A percentile compares a stretch with the other conserved stretches of the same genome.
These are phyloP conservation scores for Colletotrichum godetiae DNA, from an alignment of 2,329 filamentous ascomycete genomes.

Conservation along the genomic window DNA sequence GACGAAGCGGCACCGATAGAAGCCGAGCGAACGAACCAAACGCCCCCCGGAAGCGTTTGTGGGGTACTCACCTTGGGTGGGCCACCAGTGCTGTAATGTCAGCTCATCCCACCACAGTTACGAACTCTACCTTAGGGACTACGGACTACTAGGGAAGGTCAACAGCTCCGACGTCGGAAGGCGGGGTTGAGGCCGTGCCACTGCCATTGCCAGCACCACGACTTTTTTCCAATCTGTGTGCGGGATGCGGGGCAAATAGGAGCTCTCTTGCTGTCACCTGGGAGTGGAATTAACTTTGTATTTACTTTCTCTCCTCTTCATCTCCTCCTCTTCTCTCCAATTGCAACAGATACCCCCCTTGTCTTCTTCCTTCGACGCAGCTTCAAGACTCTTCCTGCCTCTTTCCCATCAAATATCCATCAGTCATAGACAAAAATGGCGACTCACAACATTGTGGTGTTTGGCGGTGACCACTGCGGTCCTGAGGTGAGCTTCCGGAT, in stretches of 20 bases:
- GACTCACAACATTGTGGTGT: conserved; percentile 82
- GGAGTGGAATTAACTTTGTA: neutral
- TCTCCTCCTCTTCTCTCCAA: neutral
- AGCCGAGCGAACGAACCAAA: conserved; percentile 9
- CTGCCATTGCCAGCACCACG: conserved; percentile 31
- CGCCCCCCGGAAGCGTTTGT: conserved; percentile 3
- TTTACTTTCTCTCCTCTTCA: conserved; percentile 3
- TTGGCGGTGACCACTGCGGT: conserved; percentile 86
- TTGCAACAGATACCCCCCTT: conserved; percentile 19
- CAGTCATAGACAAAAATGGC: conserved; percentile 64
- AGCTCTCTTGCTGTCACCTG: conserved; percentile 13
- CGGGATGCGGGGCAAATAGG: conserved; percentile 33
- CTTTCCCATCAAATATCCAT: neutral
- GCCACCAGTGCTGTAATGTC: too few relatives aligned
- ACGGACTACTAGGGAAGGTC: too few relatives aligned
- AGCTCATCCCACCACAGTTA: too few relatives aligned
- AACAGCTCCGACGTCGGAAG: conserved; percentile 50
- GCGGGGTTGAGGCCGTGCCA: conserved; percentile 44
- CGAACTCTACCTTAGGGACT: too few relatives aligned
- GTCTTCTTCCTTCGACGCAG: neutral
- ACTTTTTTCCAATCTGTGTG: conserved; percentile 32
- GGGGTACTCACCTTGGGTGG: neutral
- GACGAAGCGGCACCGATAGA: conserved; percentile 28
- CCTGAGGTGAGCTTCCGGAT: conserved; percentile 71
- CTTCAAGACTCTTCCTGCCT: neutral